Evolutionary conservation across 2,329 filamentous ascomycete species (phyloP).

Genomic region (Diaporthe citri): DNA sequence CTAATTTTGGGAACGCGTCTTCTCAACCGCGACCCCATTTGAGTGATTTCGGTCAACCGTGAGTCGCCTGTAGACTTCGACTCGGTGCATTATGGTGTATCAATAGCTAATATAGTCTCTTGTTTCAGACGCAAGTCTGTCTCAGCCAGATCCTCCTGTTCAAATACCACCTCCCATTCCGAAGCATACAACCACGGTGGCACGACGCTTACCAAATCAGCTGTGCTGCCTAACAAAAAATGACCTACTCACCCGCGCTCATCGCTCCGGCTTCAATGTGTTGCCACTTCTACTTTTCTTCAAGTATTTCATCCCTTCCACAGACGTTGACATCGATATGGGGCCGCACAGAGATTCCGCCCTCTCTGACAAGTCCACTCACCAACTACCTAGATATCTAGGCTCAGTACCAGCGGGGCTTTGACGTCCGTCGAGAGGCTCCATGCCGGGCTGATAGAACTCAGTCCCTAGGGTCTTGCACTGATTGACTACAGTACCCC

Average conservation of each 20-base stretch:
- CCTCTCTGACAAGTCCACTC: neutral
- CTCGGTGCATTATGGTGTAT: neutral
- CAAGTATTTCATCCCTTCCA: no score
- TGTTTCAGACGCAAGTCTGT: neutral
- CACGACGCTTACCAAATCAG: neutral
- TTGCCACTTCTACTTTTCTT: no score
- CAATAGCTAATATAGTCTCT: neutral
- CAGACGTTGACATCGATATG: neutral
- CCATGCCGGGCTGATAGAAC: neutral
- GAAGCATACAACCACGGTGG: no score
- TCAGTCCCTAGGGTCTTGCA: neutral
- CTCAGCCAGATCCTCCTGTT: no score
- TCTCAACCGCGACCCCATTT: neutral
- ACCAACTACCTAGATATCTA: no score
- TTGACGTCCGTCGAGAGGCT: neutral
- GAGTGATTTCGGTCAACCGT: neutral
- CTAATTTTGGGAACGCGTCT: neutral
- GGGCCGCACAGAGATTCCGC: neutral
- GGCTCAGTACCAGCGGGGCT: neutral
- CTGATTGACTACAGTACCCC: neutral
- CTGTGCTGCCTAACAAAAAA: neutral
- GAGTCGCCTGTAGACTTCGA: neutral
- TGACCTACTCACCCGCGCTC: neutral
- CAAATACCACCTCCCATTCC: no score
- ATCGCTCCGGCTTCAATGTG: neutral